Evolutionary conservation across 345 rosid species (phyloP).

Genomic region (Gossypium bickii): DNA sequence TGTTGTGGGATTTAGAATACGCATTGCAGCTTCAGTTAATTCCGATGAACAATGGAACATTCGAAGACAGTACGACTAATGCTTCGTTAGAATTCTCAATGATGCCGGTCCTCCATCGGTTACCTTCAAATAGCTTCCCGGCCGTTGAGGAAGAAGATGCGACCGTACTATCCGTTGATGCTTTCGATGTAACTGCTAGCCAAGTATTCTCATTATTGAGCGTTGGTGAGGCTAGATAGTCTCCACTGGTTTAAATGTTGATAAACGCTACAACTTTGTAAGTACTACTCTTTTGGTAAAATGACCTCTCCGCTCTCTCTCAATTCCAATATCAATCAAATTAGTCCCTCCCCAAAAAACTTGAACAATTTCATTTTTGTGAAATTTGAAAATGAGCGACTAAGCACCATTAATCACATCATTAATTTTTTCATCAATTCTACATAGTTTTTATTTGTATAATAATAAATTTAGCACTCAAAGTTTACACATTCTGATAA

Average conservation of each 20-base stretch:
- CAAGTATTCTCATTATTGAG: constrained; percentile 27
- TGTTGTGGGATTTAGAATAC: constrained; percentile 53
- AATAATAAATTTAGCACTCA: no score
- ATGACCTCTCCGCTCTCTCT: no score
- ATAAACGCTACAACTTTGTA: neutral
- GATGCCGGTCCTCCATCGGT: constrained; percentile 14
- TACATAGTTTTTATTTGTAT: no score
- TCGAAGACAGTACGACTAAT: constrained; percentile 24
- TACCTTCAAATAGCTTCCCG: neutral
- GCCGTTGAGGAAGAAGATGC: neutral
- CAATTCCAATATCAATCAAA: no score
- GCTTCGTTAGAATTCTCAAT: constrained; percentile 21
- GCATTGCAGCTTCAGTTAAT: constrained; percentile 41
- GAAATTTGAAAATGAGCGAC: no score
- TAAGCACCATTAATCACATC: no score
- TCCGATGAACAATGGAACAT: constrained; percentile 15
- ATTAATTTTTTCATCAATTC: no score
- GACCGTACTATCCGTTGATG: neutral
- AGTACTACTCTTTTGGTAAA: neutral
- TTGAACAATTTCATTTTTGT: no score
- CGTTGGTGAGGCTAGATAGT: constrained; percentile 27
- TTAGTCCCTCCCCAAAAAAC: no score
- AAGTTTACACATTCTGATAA: no score
- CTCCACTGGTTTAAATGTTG: neutral
- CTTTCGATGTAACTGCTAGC: constrained; percentile 2